Evolutionary conservation across 2,329 filamentous ascomycete genomes (phyloP).

Genomic region (Rhinocladiella similis): DNA sequence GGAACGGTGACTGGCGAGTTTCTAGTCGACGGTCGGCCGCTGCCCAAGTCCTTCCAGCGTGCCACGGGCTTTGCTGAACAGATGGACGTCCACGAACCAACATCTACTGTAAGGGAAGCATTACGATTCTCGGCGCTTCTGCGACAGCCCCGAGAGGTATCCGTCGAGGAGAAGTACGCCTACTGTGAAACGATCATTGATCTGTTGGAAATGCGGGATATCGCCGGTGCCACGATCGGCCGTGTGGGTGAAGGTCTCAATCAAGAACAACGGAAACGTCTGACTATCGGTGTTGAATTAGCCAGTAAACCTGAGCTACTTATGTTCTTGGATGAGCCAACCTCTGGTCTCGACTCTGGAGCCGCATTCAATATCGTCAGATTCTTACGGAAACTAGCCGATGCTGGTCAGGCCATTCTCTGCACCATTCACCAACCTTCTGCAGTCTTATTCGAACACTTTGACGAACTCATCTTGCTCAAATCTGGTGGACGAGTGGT

Average conservation of each 20-base stretch:
- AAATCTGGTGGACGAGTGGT: slow-evolving; percentile 77
- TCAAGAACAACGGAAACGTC: slow-evolving; percentile 65
- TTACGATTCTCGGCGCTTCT: slow-evolving; percentile 66
- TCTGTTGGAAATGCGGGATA: slow-evolving; percentile 66
- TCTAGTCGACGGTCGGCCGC: slow-evolving; percentile 46
- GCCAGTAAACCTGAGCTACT: slow-evolving; percentile 63
- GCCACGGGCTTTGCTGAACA: slow-evolving; percentile 61
- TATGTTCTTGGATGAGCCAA: slow-evolving; percentile 65
- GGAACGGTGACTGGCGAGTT: slow-evolving; percentile 46
- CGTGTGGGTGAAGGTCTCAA: slow-evolving; percentile 60
- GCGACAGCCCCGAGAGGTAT: slow-evolving; percentile 59
- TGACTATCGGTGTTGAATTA: slow-evolving; percentile 63
- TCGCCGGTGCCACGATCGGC: slow-evolving; percentile 66
- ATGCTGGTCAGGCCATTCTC: slow-evolving; percentile 80
- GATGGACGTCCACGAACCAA: slow-evolving; percentile 67
- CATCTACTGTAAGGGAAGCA: slow-evolving; percentile 66
- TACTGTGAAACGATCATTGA: slow-evolving; percentile 70
- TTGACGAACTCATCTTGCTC: slow-evolving; percentile 77
- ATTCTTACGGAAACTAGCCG: slow-evolving; percentile 62
- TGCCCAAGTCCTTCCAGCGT: slow-evolving; percentile 53
- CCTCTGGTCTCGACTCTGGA: slow-evolving; percentile 67
- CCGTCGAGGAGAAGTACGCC: slow-evolving; percentile 62
- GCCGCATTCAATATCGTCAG: slow-evolving; percentile 65
- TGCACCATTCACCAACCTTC: slow-evolving; percentile 93
- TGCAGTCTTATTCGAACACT: slow-evolving; percentile 81